A percentile compares a stretch with the other conserved stretches of the same genome.
phyloP scores from a whole-genome alignment of 2,329 filamentous ascomycete species.

The Lecanicillium sp. region DNA sequence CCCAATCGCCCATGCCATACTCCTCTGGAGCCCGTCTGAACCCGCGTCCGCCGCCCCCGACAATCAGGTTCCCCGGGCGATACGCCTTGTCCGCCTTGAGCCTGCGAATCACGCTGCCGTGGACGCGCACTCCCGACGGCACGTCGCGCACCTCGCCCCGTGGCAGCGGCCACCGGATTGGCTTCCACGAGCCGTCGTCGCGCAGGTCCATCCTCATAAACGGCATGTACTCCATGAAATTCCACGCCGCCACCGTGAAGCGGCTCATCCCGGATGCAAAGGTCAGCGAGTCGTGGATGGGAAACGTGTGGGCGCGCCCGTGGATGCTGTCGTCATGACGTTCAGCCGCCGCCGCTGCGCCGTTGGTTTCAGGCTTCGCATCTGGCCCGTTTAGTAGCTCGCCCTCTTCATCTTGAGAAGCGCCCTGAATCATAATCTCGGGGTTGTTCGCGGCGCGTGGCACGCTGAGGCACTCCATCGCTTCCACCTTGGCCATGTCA shows the following conservation, averaged over 20 bases:
- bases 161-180: slow-evolving; percentile 73
- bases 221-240: slow-evolving; percentile 73
- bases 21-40: slow-evolving; percentile 51
- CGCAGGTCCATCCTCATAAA: slow-evolving; percentile 76
- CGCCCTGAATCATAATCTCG: not conserved
- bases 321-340: slow-evolving; percentile 21
- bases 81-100: slow-evolving; percentile 59
- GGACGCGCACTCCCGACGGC: slow-evolving; percentile 60
- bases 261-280: slow-evolving; percentile 52
- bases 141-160: slow-evolving; percentile 73
- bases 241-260: slow-evolving; percentile 59
- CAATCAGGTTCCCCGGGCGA: slow-evolving; percentile 70
- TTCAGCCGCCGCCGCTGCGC: slow-evolving; percentile 30
- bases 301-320: slow-evolving; percentile 42
- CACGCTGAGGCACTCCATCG: slow-evolving; percentile 56
- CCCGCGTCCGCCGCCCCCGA: slow-evolving; percentile 71
- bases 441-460: not conserved
- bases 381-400: not conserved
- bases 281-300: slow-evolving; percentile 63
- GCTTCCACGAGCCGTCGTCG: slow-evolving; percentile 66
- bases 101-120: slow-evolving; percentile 65
- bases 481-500: slow-evolving; percentile 58
- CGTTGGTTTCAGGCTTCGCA: not conserved
- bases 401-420: not conserved
- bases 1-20: slow-evolving; percentile 66